These are phyloP conservation scores for Arthrobotrys sphaeroides DNA, from an alignment of 2,329 filamentous ascomycete species.

Conservation along the genomic window DNA sequence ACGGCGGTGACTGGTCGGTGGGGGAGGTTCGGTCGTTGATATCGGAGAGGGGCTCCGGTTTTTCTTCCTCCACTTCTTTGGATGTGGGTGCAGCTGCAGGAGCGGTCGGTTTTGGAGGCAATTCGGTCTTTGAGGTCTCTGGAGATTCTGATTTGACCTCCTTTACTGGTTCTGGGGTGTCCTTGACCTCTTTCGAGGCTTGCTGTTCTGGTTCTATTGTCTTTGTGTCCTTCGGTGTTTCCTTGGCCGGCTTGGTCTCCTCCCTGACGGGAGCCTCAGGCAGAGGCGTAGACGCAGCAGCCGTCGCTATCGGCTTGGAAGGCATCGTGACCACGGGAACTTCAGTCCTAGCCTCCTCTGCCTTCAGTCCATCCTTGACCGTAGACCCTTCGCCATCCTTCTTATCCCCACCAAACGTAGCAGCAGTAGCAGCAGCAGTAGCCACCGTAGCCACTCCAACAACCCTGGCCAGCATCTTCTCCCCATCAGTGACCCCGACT, in stretches of 20 bases:
- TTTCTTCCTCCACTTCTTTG: slow-evolving; percentile 9
- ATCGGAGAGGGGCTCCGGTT: slow-evolving; percentile 2
- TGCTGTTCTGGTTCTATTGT: no score
- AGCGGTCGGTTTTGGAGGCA: no score
- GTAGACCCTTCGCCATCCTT: background rate
- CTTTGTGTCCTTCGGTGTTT: background rate
- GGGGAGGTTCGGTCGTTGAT: background rate
- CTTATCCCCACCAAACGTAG: background rate
- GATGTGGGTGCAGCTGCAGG: background rate
- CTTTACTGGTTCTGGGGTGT: background rate
- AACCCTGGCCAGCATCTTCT: slow-evolving; percentile 13
- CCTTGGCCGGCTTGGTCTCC: background rate
- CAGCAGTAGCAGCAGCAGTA: background rate
- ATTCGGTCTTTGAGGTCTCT: background rate
- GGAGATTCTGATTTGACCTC: no score
- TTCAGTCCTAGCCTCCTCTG: background rate
- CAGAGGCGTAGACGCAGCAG: background rate
- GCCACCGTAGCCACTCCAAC: background rate
- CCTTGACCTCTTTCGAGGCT: background rate
- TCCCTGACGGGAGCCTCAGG: background rate
- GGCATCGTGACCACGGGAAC: background rate
- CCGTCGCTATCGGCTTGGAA: background rate
- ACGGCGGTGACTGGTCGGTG: background rate
- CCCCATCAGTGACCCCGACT: slow-evolving; percentile 3
- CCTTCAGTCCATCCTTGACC: background rate